Conservation (phyloP, 352 stramenopile genomes). For the Phytophthora uliginosa region DNA sequence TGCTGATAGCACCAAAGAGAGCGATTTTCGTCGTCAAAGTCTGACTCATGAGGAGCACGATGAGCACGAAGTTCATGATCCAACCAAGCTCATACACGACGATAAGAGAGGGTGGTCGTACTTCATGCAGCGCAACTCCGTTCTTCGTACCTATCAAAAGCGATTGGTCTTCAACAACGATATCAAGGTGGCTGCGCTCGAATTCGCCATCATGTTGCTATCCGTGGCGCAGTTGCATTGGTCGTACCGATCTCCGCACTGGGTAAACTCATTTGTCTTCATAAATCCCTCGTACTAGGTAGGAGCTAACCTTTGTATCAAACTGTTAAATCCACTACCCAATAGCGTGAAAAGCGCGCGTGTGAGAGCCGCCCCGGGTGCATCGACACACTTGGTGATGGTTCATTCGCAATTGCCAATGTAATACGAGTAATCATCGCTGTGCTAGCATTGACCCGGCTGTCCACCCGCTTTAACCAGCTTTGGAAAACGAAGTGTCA, state of each 20-base stretch:
- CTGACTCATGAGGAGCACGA: conserved; percentile 16
- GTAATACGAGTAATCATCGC: conserved; percentile 36
- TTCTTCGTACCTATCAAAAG: conserved; percentile 53
- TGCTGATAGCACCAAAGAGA: conserved; percentile 9
- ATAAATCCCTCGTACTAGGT: background rate
- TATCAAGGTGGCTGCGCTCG: conserved; percentile 45
- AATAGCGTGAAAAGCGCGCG: conserved; percentile 58
- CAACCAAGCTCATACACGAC: conserved; percentile 4
- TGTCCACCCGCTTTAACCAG: conserved; percentile 28
- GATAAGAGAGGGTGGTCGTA: conserved; percentile 35
- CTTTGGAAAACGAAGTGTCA: conserved; percentile 30
- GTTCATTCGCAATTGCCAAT: conserved; percentile 49
- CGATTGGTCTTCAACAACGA: conserved; percentile 50
- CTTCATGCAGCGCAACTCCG: conserved; percentile 34
- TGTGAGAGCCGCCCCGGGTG: conserved; percentile 42
- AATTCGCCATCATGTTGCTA: conserved; percentile 55
- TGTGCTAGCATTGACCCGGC: conserved; percentile 19
- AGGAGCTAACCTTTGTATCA: background rate
- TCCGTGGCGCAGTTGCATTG: conserved; percentile 55
- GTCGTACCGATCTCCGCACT: conserved; percentile 44
- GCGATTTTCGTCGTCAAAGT: conserved; percentile 23
- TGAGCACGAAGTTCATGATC: conserved; percentile 5
- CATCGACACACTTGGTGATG: conserved; percentile 44
- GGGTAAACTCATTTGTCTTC: conserved; percentile 31
- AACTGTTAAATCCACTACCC: background rate